Base-by-base conservation (phyloP, 1,139 yeast species). In the Taiozyma onychis region DNA sequence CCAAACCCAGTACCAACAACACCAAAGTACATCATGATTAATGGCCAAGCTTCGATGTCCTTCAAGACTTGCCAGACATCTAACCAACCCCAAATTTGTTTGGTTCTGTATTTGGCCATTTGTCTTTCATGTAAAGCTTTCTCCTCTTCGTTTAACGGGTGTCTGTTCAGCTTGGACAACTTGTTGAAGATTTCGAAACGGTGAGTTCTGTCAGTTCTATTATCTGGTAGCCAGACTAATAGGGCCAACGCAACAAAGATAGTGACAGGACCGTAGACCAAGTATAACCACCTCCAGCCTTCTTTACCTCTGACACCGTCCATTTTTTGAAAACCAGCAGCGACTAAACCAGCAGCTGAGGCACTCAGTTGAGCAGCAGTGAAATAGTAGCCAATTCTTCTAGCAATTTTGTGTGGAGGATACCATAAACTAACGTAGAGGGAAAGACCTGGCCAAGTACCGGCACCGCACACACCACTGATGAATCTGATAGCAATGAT, bases 371-470 rank as follows among this genome's bases (percentile, higher is more conserved):
- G 96, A 0, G 96, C 96, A 18, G 97, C 96, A 2, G 96, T 88
- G 67, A 85, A 89, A 66, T 89, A 89, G 69, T 86, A 88, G 2
- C 96, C 96, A 55, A 89, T 86, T 62, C 97, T 74, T 57, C 81
- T 77, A 3, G 95, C 87, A 57, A 83, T 79, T 52, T 95, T 74
- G 47, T 86, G 84, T 49, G 84, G 79, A 1, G 96, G 96, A 62
- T 89, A 89, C 95, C 96, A 89, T 59, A 88, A 72, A 1, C 91
- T 80, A 44, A 89, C 75, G 61, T 88, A 89, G 68, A 88, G 88
- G 26, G 91, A 83, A 83, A 89, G 74, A 11, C 96, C 97, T 1
- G 97, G 97, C 96, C 96, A 89, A 3, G 90, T 83, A 39, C 97
- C 97, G 11, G 96, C 96, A 47, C 90, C 90, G 52, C 85, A 87